Percentiles rank a stretch among this genome's conserved stretches.
Conservation (phyloP, 352 stramenopile genomes). For the Phytophthora melonis region DNA sequence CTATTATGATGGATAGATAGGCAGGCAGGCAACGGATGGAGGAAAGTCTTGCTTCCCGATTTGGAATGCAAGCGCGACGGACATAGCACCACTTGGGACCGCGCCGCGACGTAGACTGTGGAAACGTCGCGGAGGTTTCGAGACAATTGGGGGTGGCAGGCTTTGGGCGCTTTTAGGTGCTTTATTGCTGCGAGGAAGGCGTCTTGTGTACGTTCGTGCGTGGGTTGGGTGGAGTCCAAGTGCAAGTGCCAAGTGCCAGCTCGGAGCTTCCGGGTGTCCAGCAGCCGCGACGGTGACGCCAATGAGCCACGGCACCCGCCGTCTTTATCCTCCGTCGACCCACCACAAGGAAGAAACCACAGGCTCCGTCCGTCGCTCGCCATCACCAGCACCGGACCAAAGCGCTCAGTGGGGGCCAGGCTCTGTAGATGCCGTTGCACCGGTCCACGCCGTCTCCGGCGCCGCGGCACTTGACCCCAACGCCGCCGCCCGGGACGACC, state of each 20-base stretch:
- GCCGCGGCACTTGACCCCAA: slow-evolving; percentile 14
- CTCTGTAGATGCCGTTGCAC: slow-evolving; percentile 20
- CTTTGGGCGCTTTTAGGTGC: neutral
- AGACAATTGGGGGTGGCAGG: slow-evolving; percentile 25
- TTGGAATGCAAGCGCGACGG: slow-evolving; percentile 16
- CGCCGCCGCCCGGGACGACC: slow-evolving; percentile 17
- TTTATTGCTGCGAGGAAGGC: slow-evolving; percentile 19
- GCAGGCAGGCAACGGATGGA: slow-evolving; percentile 22
- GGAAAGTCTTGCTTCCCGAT: slow-evolving; percentile 17
- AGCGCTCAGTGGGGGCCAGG: slow-evolving; percentile 12
- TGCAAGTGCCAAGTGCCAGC: neutral
- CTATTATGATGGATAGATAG: neutral
- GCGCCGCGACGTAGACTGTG: neutral
- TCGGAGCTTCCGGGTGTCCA: slow-evolving; percentile 8
- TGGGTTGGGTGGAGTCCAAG: neutral
- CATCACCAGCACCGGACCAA: slow-evolving; percentile 1
- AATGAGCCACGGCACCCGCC: slow-evolving; percentile 41
- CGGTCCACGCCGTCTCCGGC: slow-evolving; percentile 15
- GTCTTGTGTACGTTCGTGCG: neutral
- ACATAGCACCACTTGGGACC: slow-evolving; percentile 7
- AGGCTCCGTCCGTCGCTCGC: slow-evolving; percentile 18
- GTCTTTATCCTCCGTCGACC: slow-evolving; percentile 25
- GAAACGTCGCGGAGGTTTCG: slow-evolving; percentile 47
- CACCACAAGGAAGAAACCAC: slow-evolving; percentile 13
- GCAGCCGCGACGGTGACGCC: slow-evolving; percentile 26